Percentiles rank a stretch among this genome's conserved stretches.
Conservation (phyloP, 2,329 filamentous ascomycete species). For the Grosmannia clavigera region DNA sequence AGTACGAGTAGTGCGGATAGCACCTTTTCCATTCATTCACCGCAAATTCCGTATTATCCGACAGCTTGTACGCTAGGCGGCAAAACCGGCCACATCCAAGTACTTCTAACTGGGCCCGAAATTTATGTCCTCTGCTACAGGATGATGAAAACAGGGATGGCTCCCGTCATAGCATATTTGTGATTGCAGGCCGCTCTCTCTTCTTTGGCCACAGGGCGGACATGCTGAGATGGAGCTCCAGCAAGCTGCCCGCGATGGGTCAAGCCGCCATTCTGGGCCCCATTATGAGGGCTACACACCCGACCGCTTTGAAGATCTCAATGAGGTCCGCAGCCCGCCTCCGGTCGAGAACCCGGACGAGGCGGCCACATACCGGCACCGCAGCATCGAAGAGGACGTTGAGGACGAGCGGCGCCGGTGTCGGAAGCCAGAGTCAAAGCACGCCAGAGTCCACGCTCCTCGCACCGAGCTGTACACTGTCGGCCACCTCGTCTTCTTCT, state of each 20-base stretch:
- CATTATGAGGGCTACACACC: constrained; percentile 11
- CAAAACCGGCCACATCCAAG: not conserved
- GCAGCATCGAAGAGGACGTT: constrained; percentile 24
- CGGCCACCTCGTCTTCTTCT: constrained; percentile 75
- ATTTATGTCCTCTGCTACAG: too few species aligned
- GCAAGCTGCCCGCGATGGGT: not conserved
- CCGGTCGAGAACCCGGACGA: constrained; percentile 28
- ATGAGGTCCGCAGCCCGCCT: constrained; percentile 29
- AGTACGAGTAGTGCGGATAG: not conserved
- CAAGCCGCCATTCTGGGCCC: not conserved
- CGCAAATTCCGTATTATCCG: not conserved
- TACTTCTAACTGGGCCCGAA: too few species aligned
- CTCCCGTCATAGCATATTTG: not conserved
- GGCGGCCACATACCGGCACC: constrained; percentile 22
- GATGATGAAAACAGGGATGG: not conserved
- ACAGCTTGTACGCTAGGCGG: not conserved
- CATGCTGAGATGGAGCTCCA: not conserved
- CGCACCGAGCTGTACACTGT: constrained; percentile 55
- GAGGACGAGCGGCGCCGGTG: not conserved
- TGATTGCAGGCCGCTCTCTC: too few species aligned
- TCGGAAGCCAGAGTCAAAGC: not conserved
- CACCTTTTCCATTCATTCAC: not conserved
- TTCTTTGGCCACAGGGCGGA: too few species aligned
- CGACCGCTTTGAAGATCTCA: constrained; percentile 27
- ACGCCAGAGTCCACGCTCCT: constrained; percentile 21